A percentile compares a stretch with the other conserved stretches of the same genome.
These are phyloP conservation scores for Pythium monospermum DNA, from an alignment of 352 stramenopile species.

Conservation along the genomic window DNA sequence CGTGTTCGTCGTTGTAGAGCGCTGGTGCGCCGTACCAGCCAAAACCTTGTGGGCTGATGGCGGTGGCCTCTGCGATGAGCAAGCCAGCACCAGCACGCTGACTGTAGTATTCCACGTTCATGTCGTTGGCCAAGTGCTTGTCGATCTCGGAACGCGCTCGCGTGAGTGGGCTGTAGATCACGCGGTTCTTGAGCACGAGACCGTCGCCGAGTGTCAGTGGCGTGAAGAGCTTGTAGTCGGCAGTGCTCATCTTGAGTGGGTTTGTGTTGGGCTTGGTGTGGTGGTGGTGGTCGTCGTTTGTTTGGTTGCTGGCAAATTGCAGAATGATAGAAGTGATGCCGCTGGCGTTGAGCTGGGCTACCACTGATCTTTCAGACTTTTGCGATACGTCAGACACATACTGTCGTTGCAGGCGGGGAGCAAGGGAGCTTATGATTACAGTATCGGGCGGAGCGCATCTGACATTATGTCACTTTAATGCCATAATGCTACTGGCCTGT, in stretches of 20 bases:
- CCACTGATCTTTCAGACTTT: no score
- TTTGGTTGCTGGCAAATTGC: background rate
- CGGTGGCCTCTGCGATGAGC: background rate
- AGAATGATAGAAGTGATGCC: background rate
- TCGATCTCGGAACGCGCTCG: background rate
- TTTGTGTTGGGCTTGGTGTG: no score
- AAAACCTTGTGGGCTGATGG: background rate
- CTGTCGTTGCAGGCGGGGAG: no score
- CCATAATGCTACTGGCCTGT: no score
- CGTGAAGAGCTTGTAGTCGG: slow-evolving; percentile 9
- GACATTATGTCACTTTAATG: no score
- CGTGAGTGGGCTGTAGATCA: slow-evolving; percentile 26
- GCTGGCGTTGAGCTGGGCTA: no score
- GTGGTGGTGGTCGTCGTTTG: background rate
- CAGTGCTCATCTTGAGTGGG: background rate
- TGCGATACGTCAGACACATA: no score
- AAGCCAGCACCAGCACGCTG: slow-evolving; percentile 8
- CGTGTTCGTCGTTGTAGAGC: slow-evolving; percentile 22
- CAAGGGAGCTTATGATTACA: no score
- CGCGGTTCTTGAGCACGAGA: slow-evolving; percentile 21
- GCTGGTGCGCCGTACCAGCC: slow-evolving; percentile 1
- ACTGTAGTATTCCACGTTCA: slow-evolving; percentile 24
- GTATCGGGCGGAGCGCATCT: no score
- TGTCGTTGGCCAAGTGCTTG: background rate
- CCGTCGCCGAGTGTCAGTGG: background rate